A percentile compares a stretch with the other conserved stretches of the same genome.
These are phyloP conservation scores for Trichosporon sp. DNA, from an alignment of 1,284 basidiomycete genomes.

Conservation along the genomic window DNA sequence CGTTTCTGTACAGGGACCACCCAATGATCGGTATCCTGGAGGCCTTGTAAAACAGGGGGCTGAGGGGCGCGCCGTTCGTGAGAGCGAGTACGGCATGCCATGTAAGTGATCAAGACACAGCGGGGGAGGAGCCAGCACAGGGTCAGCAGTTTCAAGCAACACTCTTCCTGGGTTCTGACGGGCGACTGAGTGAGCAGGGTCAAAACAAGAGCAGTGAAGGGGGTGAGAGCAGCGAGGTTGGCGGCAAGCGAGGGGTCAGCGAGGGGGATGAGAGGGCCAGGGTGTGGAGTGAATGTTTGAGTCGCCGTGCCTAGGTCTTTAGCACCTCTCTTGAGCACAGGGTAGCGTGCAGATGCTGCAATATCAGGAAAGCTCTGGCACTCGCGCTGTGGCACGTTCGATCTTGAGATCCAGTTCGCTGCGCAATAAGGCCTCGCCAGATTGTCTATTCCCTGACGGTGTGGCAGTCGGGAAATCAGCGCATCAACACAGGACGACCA, in stretches of 20 bases:
- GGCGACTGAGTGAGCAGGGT: too few species aligned
- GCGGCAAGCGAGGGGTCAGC: too few species aligned
- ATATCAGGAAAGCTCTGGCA: not conserved
- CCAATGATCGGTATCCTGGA: not conserved
- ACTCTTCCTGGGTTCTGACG: too few species aligned
- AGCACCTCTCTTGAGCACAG: not conserved
- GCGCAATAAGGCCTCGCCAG: not conserved
- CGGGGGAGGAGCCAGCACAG: too few species aligned
- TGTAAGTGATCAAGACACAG: not conserved
- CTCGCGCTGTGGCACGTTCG: not conserved
- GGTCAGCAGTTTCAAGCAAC: too few species aligned
- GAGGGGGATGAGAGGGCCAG: not conserved
- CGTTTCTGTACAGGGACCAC: not conserved
- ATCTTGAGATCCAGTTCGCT: not conserved
- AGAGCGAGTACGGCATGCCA: not conserved
- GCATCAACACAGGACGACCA: not conserved
- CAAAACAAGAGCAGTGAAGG: too few species aligned
- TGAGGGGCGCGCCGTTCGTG: not conserved
- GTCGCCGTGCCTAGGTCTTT: not conserved
- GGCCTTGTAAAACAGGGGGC: not conserved
- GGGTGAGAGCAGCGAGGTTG: too few species aligned
- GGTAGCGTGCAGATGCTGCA: not conserved
- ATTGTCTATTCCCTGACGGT: not conserved
- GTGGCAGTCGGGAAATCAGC: not conserved
- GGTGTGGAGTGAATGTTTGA: not conserved